A percentile compares a stretch with the other conserved stretches of the same genome.
phyloP scores from a whole-genome alignment of 257 asterid species.

The Lycium barbarum region DNA sequence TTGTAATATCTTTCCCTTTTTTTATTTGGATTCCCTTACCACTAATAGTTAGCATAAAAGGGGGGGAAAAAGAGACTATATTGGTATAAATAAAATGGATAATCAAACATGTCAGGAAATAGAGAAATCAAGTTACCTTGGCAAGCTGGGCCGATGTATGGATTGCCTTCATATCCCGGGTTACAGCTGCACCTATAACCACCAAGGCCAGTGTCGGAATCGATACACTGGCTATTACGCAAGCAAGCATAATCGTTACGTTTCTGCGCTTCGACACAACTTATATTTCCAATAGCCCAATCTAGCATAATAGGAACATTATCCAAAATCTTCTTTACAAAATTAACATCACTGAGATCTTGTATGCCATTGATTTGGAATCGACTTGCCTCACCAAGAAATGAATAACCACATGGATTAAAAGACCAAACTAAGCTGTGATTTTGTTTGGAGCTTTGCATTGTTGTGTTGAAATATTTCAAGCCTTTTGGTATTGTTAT shows the following conservation, averaged over 20 bases:
- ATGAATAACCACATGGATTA: conserved; percentile 68
- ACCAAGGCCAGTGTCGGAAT: conserved; percentile 46
- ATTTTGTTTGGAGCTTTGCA: conserved; percentile 34
- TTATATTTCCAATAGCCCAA: conserved; percentile 71
- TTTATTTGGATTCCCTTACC: neutral
- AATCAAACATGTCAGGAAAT: neutral
- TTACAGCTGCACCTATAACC: conserved; percentile 73
- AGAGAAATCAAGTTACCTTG: conserved; percentile 47
- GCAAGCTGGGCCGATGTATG: conserved; percentile 74
- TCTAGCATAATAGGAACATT: conserved; percentile 65
- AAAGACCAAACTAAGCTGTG: conserved; percentile 51
- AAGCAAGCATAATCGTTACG: conserved; percentile 49
- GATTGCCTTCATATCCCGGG: conserved; percentile 69
- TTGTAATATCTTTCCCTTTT: too few relatives aligned
- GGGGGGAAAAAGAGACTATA: neutral
- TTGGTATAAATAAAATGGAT: neutral
- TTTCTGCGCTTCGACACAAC: conserved; percentile 42
- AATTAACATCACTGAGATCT: conserved; percentile 59
- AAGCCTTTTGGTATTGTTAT: conserved; percentile 64
- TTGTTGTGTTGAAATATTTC: neutral
- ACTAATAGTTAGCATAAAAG: neutral
- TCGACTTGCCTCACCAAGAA: conserved; percentile 56
- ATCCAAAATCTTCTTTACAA: conserved; percentile 29
- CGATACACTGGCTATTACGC: conserved; percentile 57
- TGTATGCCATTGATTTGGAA: conserved; percentile 56